Evolutionary conservation across 2,329 filamentous ascomycete genomes (phyloP), one percentile per base, ranked within the genome.

Genomic region (Xylogone sp.): DNA sequence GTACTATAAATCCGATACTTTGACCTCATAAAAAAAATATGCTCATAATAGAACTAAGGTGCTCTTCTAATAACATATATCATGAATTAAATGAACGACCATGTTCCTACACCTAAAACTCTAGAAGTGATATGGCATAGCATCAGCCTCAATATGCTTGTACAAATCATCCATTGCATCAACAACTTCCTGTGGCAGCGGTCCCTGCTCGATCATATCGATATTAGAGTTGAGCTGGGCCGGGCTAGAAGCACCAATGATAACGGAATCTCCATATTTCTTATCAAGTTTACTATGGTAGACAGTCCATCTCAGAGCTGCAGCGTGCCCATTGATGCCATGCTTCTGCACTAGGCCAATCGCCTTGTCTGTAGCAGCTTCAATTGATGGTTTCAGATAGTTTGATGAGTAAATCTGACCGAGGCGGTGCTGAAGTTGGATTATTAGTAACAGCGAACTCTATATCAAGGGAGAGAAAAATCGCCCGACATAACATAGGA

Each of bases 241-340:
- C 4, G 55, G 18, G 12, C 59, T 74, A 2, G 65, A 69, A 0
- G 63, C 68, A 0, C 67, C 69, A 4, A 74, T 50, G 4, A 73
- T 65, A 13, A 74, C 47, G 1, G 59, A 65, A 42, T 75, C 73
- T 0, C 69, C 70, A 12, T 65, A 48, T 5, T 56, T 51, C 1
- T 46, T 55, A 13, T 62, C 51, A 1, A 75, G 59, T 20, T 56
- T 48, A 29, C 69, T 65, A 53, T 75, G 71, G 47, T 69, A 62
- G 5, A 60, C 59, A 1, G 65, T 65, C 73, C 73, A 76, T 3
- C 73, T 64, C 10, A 75, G 60, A 3, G 73, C 69, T 1, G 70
- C 71, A 1, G 67, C 70, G 49, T 74, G 71, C 2, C 66, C 69
- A 31, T 49, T 62, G 34, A 74, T 70, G 10, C 63, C 65, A 52